Conservation (phyloP, 148 eudicot species). For the Amaranthus hypochondriacus region DNA sequence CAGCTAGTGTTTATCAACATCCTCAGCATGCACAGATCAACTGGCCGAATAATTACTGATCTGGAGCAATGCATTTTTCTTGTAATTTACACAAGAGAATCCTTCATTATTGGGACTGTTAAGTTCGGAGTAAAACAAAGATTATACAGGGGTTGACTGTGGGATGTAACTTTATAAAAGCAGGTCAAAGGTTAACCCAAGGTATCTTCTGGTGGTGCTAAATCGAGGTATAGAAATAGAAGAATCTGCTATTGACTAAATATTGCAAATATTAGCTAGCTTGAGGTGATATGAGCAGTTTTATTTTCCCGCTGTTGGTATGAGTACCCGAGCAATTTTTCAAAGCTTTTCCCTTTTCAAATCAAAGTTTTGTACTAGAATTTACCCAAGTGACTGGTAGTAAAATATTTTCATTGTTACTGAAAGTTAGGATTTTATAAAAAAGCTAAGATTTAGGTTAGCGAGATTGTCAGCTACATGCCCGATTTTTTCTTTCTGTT, state of each 20-base stretch:
- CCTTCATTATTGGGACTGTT: conserved; percentile 2
- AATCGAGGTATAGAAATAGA: conserved; percentile 9
- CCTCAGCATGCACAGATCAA: conserved; percentile 67
- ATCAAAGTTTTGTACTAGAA: conserved; percentile 26
- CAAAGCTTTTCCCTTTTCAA: not conserved
- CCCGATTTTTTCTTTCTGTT: conserved; percentile 20
- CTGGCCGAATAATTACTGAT: conserved; percentile 78
- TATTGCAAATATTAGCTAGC: conserved; percentile 21
- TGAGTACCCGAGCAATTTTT: conserved; percentile 21
- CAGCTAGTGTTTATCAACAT: conserved; percentile 55
- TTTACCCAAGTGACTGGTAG: conserved; percentile 13
- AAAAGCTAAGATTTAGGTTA: conserved; percentile 28
- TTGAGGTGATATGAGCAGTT: conserved; percentile 16
- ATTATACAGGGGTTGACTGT: not conserved
- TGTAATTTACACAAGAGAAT: conserved; percentile 19
- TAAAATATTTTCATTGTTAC: conserved; percentile 21
- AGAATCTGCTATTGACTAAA: conserved; percentile 22
- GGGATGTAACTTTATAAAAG: conserved; percentile 27
- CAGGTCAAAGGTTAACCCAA: conserved; percentile 26
- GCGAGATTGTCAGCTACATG: conserved; percentile 8
- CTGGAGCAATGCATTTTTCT: conserved; percentile 7
- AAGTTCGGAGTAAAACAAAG: conserved; percentile 19
- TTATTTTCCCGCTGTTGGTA: conserved; percentile 12
- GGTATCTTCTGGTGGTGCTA: conserved; percentile 18
- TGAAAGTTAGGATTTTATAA: conserved; percentile 25